Percentiles rank a stretch among this genome's conserved stretches.
Conservation (phyloP, 805 yeast genomes). For the Ogataea sp. region DNA sequence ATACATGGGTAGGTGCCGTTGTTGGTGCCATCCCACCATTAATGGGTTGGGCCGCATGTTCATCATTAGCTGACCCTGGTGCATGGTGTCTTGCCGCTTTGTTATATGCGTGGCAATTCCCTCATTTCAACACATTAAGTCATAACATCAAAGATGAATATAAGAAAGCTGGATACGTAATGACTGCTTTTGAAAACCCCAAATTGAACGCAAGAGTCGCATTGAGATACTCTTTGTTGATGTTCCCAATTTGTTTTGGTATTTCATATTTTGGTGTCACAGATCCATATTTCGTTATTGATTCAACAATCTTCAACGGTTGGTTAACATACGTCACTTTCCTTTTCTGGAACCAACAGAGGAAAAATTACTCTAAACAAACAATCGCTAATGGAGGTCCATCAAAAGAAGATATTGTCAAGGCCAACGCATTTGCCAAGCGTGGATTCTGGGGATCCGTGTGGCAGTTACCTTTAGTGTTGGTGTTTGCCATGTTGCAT, state of each 20-base stretch:
- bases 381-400: conserved; percentile 26
- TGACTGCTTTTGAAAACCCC: conserved; percentile 94
- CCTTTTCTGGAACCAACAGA: conserved; percentile 82
- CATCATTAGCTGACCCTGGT: conserved; percentile 74
- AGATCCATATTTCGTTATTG: conserved; percentile 74
- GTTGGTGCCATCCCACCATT: conserved; percentile 98
- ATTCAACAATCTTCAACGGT: conserved; percentile 72
- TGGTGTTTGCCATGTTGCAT: conserved; percentile 88
- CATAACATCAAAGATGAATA: conserved; percentile 86
- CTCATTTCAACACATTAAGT: conserved; percentile 89
- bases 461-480: conserved; percentile 84
- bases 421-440: conserved; percentile 61
- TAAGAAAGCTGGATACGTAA: conserved; percentile 90
- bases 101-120: conserved; percentile 96
- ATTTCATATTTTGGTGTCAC: conserved; percentile 72
- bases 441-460: conserved; percentile 92
- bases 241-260: conserved; percentile 91
- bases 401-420: too few relatives aligned
- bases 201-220: conserved; percentile 89
- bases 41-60: conserved; percentile 98
- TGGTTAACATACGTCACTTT: conserved; percentile 80
- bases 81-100: conserved; percentile 92
- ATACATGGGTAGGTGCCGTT: conserved; percentile 98
- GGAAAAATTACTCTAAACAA: conserved; percentile 40
- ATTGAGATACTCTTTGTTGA: conserved; percentile 76